Conservation (phyloP, 176 grass and related monocot species). For the Pontederia crassipes region DNA sequence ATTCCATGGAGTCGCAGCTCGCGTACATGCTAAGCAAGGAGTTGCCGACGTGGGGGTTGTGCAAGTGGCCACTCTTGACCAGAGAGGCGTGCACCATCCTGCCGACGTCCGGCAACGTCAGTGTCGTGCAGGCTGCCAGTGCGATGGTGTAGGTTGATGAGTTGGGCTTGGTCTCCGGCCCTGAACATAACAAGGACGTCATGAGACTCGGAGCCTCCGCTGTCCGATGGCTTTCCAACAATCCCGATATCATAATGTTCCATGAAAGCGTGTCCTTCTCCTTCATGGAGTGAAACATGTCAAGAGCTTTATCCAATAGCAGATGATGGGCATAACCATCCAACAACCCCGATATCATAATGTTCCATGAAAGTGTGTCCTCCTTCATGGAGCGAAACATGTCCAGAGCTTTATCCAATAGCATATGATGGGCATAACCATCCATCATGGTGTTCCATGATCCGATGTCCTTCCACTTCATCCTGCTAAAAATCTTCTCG, state of each 20-base stretch:
- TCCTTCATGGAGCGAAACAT: no score
- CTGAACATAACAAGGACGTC: slow-evolving; percentile 15
- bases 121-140: slow-evolving; percentile 29
- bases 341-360: no score
- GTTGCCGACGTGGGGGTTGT: no score
- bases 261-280: slow-evolving; percentile 31
- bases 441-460: slow-evolving; percentile 56
- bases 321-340: slow-evolving; percentile 30
- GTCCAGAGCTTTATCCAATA: no score
- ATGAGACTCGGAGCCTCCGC: slow-evolving; percentile 29
- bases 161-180: slow-evolving; percentile 6
- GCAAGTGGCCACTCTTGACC: slow-evolving; percentile 13
- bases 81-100: slow-evolving; percentile 31
- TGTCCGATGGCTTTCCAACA: slow-evolving; percentile 4
- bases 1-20: no score
- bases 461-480: slow-evolving; percentile 32
- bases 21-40: no score
- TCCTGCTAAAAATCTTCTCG: slow-evolving; percentile 26
- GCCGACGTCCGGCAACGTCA: slow-evolving; percentile 25
- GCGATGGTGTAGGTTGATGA: slow-evolving; percentile 28
- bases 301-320: slow-evolving; percentile 24
- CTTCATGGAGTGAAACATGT: slow-evolving; percentile 32
- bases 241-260: no score
- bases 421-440: slow-evolving; percentile 31
- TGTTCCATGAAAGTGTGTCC: no score